A percentile compares a stretch with the other conserved stretches of the same genome.
These are phyloP conservation scores for Tulasnella sp. DNA, from an alignment of 768 basidiomycete genomes.

Conservation along the genomic window DNA sequence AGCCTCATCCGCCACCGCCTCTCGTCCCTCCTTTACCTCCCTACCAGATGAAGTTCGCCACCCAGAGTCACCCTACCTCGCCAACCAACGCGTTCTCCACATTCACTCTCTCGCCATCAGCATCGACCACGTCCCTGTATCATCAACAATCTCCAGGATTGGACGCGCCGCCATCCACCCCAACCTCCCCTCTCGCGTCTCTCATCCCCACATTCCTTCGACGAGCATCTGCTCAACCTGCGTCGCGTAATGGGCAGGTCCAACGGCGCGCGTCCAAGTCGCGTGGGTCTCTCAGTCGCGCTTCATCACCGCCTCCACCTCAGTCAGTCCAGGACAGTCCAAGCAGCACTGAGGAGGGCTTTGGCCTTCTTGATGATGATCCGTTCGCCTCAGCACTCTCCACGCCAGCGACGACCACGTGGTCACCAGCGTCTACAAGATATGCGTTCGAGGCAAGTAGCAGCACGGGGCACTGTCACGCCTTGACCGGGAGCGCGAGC, in stretches of 20 bases:
- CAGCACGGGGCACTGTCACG: too few relatives aligned
- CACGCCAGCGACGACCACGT: too few relatives aligned
- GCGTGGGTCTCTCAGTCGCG: not conserved
- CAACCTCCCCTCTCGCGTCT: constrained; percentile 6
- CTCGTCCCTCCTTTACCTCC: not conserved
- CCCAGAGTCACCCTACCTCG: not conserved
- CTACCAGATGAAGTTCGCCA: not conserved
- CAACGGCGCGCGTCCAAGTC: not conserved
- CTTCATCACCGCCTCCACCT: not conserved
- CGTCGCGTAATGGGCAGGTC: not conserved
- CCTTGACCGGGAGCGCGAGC: too few relatives aligned
- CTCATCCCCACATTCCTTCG: constrained; percentile 2
- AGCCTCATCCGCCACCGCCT: not conserved
- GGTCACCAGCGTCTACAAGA: too few relatives aligned
- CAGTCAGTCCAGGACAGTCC: not conserved
- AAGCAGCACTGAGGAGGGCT: not conserved
- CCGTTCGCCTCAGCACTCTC: constrained; percentile 1
- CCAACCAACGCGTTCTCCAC: not conserved
- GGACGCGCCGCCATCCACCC: not conserved
- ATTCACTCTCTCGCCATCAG: not conserved
- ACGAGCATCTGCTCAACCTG: not conserved
- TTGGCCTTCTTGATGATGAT: constrained; percentile 7
- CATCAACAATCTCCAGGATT: not conserved
- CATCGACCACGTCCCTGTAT: too few relatives aligned
- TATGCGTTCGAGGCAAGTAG: too few relatives aligned